Conservation (phyloP, 306 rosid species). For the Acacia confusa region DNA sequence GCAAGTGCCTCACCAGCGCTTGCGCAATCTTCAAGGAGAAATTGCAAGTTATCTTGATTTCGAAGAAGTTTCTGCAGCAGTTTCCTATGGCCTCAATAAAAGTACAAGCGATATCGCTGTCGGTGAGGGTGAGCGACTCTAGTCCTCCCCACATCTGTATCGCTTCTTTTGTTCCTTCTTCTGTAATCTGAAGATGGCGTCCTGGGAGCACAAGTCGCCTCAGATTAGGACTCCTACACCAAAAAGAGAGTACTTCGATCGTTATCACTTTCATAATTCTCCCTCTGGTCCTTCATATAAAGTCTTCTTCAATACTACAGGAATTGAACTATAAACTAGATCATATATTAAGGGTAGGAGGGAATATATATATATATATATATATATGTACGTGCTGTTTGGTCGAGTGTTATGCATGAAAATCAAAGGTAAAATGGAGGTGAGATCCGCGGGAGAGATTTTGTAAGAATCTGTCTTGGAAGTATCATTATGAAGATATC, state of each 20-base stretch:
- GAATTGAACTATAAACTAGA: too few relatives aligned
- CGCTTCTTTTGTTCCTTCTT: background rate
- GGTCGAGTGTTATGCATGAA: background rate
- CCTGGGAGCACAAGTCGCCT: slow-evolving; percentile 37
- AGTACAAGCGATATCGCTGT: too few relatives aligned
- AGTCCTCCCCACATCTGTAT: slow-evolving; percentile 32
- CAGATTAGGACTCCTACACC: slow-evolving; percentile 33
- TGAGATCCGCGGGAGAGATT: too few relatives aligned
- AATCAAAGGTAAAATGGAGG: too few relatives aligned
- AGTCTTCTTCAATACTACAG: too few relatives aligned
- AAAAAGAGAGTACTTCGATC: background rate
- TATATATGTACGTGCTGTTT: background rate
- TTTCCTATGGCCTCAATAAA: background rate
- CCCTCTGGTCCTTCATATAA: too few relatives aligned
- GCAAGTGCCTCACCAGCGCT: background rate
- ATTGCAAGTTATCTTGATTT: slow-evolving; percentile 9
- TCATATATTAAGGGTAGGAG: too few relatives aligned
- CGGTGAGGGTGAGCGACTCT: slow-evolving; percentile 34
- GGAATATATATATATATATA: too few relatives aligned
- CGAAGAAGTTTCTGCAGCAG: background rate
- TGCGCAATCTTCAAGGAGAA: background rate
- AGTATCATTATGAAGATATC: background rate
- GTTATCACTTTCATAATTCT: background rate
- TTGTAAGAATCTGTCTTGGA: background rate
- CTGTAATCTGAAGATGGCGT: background rate